Percentiles rank a stretch among this genome's conserved stretches.
Evolutionary conservation across 371 early-diverging fungal species (phyloP).

Genomic region (Rhizomucor miehei): DNA sequence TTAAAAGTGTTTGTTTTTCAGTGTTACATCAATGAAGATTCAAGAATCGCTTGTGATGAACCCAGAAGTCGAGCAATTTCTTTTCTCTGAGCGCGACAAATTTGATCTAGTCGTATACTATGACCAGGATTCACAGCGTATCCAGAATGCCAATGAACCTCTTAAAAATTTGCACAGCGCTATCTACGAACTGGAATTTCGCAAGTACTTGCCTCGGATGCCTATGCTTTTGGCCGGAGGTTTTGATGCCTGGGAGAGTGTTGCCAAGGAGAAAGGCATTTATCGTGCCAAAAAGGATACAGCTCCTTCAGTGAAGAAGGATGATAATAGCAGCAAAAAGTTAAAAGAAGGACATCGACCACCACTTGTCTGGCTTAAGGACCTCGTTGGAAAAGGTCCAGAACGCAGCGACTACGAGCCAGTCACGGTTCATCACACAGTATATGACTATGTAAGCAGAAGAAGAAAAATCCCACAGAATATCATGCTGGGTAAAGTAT

Average conservation of each 20-base stretch:
- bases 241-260: constrained; percentile 66
- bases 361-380: constrained; percentile 12
- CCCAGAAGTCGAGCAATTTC: constrained; percentile 43
- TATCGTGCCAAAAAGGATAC: constrained; percentile 3
- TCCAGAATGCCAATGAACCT: constrained; percentile 14
- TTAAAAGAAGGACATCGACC: constrained; percentile 1
- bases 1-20: neutral
- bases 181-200: constrained; percentile 61
- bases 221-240: constrained; percentile 80
- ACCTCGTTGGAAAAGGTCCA: constrained; percentile 15
- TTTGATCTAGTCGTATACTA: constrained; percentile 79
- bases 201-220: constrained; percentile 35
- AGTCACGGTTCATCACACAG: constrained; percentile 14
- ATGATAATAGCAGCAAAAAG: constrained; percentile 3
- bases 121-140: constrained; percentile 52
- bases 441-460: constrained; percentile 40
- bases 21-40: constrained; percentile 45
- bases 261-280: constrained; percentile 43
- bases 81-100: constrained; percentile 64
- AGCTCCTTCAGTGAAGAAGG: neutral
- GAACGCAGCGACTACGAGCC: neutral
- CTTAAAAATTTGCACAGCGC: constrained; percentile 45
- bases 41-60: constrained; percentile 44
- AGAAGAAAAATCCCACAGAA: too few species aligned
- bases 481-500: too few species aligned